Conservation (phyloP, 2,329 filamentous ascomycete genomes). For the Fusarium chlamydosporum region DNA sequence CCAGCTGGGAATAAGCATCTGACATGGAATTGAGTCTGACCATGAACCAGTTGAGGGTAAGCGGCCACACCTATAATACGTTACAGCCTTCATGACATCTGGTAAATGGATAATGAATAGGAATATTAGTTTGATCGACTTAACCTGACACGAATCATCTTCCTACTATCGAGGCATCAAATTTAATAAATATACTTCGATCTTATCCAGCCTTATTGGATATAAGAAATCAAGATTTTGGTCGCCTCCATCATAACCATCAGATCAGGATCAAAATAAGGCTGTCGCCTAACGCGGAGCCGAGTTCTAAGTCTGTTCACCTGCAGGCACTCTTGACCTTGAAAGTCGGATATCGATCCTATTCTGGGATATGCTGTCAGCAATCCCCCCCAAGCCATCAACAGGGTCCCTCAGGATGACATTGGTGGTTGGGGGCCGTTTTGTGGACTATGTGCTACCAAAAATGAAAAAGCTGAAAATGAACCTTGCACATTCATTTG, state of each 20-base stretch:
- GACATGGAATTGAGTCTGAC: neutral
- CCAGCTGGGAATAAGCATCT: neutral
- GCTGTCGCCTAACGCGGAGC: conserved; percentile 6
- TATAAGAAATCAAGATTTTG: too few species aligned
- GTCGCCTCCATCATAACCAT: neutral
- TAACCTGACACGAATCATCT: too few species aligned
- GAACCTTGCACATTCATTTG: conserved; percentile 3
- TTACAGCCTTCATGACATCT: too few species aligned
- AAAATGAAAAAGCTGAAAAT: conserved; percentile 15
- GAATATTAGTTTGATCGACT: too few species aligned
- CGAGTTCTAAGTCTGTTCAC: neutral
- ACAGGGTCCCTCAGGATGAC: neutral
- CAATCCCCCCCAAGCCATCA: neutral
- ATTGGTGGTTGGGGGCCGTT: neutral
- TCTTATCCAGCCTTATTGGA: neutral
- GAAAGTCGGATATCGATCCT: neutral
- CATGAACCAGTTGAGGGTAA: too few species aligned
- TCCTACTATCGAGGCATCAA: neutral
- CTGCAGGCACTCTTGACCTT: too few species aligned
- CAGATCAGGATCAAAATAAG: conserved; percentile 9
- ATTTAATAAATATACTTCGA: neutral
- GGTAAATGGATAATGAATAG: neutral
- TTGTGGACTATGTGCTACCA: neutral
- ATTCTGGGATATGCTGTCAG: neutral
- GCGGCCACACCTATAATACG: neutral